Evolutionary conservation across 2,329 filamentous ascomycete species (phyloP).

Genomic region (Biscogniauxia mediterranea): DNA sequence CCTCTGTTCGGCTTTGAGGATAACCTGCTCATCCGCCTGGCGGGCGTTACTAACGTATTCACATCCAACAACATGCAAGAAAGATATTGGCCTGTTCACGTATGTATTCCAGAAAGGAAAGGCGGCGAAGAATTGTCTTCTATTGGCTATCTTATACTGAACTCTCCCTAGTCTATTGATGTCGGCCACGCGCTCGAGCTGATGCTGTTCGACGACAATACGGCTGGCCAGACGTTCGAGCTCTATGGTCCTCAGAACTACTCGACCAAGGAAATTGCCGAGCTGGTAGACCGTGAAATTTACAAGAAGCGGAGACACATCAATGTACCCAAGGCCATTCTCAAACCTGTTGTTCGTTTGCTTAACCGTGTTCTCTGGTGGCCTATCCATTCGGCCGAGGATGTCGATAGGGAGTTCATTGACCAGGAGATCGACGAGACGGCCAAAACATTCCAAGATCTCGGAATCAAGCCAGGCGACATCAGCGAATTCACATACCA

Average conservation of each 20-base stretch:
- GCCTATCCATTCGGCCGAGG: slow-evolving; percentile 77
- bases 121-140: slow-evolving; percentile 2
- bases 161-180: slow-evolving; percentile 67
- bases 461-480: slow-evolving; percentile 86
- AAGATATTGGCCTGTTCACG: slow-evolving; percentile 87
- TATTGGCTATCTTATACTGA: neutral
- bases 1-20: slow-evolving; percentile 96
- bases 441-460: slow-evolving; percentile 93
- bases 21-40: slow-evolving; percentile 82
- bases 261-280: slow-evolving; percentile 80
- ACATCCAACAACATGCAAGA: slow-evolving; percentile 94
- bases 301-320: slow-evolving; percentile 85
- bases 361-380: slow-evolving; percentile 88
- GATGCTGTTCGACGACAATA: slow-evolving; percentile 89
- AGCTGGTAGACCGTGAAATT: slow-evolving; percentile 88
- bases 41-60: slow-evolving; percentile 75
- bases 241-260: slow-evolving; percentile 93
- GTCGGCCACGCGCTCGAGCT: slow-evolving; percentile 84
- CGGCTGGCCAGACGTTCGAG: slow-evolving; percentile 87
- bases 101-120: slow-evolving; percentile 41
- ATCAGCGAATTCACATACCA: slow-evolving; percentile 86
- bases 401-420: slow-evolving; percentile 88
- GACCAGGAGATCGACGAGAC: slow-evolving; percentile 87
- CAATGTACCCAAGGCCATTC: slow-evolving; percentile 79
- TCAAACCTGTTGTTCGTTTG: slow-evolving; percentile 72